Percentiles rank a stretch among this genome's conserved stretches.
Conservation (phyloP, 345 rosid genomes). For the Eutrema japonicum region DNA sequence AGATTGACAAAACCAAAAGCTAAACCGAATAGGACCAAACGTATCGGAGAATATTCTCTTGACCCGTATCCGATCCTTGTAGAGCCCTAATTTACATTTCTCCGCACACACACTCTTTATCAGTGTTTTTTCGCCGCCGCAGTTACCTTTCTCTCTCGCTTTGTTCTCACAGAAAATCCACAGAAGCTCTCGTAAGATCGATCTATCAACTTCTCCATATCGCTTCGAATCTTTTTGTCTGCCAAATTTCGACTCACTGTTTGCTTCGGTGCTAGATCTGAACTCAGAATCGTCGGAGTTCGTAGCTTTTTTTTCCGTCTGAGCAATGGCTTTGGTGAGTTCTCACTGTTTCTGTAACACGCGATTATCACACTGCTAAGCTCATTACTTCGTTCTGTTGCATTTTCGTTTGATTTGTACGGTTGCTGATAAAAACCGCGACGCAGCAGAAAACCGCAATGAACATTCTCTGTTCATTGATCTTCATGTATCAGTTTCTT, state of each 20-base stretch:
- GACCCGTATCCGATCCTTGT: not conserved
- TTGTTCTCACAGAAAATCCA: constrained; percentile 4
- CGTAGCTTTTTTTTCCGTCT: constrained; percentile 36
- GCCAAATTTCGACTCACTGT: not conserved
- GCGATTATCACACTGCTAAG: constrained; percentile 4
- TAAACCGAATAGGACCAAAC: constrained; percentile 25
- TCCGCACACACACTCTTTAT: not conserved
- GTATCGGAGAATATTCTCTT: constrained; percentile 17
- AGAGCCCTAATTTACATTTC: constrained; percentile 7
- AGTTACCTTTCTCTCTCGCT: not conserved
- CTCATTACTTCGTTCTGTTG: not conserved
- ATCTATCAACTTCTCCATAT: not conserved
- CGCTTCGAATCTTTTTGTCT: not conserved
- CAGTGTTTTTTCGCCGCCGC: constrained; percentile 16
- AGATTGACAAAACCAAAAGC: constrained; percentile 8
- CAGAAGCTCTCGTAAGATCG: constrained; percentile 24
- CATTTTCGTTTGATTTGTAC: not conserved
- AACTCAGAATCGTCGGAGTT: constrained; percentile 46
- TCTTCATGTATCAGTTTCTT: not conserved
- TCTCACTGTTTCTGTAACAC: not conserved
- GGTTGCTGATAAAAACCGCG: not conserved
- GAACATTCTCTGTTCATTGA: too few relatives aligned
- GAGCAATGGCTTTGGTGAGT: constrained; percentile 82
- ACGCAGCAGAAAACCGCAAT: not conserved
- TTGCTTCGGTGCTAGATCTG: constrained; percentile 51